These are phyloP conservation scores for Eucalyptus cladocalyx DNA, from an alignment of 345 rosid genomes.

Conservation along the genomic window DNA sequence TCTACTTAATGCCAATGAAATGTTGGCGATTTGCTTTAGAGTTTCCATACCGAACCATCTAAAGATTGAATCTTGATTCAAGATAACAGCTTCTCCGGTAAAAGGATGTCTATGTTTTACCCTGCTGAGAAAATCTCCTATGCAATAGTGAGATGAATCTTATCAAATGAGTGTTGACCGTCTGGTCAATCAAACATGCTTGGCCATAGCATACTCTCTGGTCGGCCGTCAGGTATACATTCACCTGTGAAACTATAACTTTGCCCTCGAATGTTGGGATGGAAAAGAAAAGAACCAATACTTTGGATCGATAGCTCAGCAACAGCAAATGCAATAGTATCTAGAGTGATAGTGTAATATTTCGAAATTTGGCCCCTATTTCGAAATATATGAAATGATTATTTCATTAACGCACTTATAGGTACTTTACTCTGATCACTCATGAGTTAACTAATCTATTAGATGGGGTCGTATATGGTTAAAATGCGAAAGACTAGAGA, in stretches of 20 bases:
- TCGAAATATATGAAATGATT: too few species aligned
- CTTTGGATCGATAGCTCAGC: not conserved
- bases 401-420: accelerated
- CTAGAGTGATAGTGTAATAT: not conserved
- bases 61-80: accelerated
- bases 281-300: not conserved
- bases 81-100: not conserved
- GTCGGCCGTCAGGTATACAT: not conserved
- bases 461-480: too few species aligned
- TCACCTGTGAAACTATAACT: not conserved
- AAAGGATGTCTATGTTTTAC: not conserved
- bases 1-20: not conserved
- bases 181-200: not conserved
- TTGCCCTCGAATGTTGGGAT: not conserved
- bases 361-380: too few species aligned
- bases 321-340: not conserved
- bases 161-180: not conserved
- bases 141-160: not conserved
- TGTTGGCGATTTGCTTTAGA: not conserved
- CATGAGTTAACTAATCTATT: too few species aligned
- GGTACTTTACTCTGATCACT: too few species aligned
- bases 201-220: too few species aligned
- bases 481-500: too few species aligned
- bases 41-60: not conserved
- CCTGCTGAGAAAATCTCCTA: not conserved